phyloP scores from a whole-genome alignment of 176 grass and related monocot genomes.

The Avena insularis region DNA sequence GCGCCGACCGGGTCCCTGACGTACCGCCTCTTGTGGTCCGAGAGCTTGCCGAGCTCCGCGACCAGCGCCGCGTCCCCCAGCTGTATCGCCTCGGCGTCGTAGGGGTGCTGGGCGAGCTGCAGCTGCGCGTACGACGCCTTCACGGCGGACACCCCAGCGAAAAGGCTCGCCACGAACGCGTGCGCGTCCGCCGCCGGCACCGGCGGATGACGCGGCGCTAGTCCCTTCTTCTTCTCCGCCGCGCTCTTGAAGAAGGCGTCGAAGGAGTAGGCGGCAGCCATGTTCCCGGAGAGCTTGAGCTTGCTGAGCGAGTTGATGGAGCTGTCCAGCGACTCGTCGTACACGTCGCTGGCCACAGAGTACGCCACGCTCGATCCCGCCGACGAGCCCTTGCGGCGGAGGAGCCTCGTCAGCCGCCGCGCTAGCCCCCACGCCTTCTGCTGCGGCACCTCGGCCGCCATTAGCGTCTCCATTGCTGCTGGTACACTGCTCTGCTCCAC shows the following conservation, averaged over 20 bases:
- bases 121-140: conserved; percentile 90
- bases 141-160: conserved; percentile 73
- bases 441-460: conserved; percentile 27
- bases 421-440: conserved; percentile 49
- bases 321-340: conserved; percentile 54
- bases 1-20: conserved; percentile 21
- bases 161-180: conserved; percentile 61
- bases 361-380: conserved; percentile 26
- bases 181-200: conserved; percentile 32
- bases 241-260: conserved; percentile 45
- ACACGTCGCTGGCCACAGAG: conserved; percentile 48
- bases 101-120: conserved; percentile 78
- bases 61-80: conserved; percentile 64
- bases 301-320: conserved; percentile 63
- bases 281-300: conserved; percentile 77
- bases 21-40: conserved; percentile 66
- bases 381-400: conserved; percentile 56
- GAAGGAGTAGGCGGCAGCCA: conserved; percentile 51
- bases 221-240: conserved; percentile 40
- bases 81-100: conserved; percentile 69
- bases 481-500: not conserved
- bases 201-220: not conserved
- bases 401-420: conserved; percentile 60
- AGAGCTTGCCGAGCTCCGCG: conserved; percentile 68
- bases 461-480: conserved; percentile 54